Conservation (phyloP, 2,329 filamentous ascomycete species). For the Trichothecium sympodiale region DNA sequence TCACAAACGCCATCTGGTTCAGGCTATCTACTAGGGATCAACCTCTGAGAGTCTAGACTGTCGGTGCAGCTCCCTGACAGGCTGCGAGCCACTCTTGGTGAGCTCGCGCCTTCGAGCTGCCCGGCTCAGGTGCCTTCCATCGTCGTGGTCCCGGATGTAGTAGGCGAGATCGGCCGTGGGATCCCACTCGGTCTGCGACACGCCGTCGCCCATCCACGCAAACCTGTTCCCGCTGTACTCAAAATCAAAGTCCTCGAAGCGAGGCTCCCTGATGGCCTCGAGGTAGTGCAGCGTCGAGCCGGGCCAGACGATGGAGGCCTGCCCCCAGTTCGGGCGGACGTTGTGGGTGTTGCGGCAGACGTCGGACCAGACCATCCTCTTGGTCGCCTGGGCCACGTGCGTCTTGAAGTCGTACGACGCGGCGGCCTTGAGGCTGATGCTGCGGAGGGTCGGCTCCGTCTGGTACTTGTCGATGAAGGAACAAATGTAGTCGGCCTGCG, state of each 20-base stretch:
- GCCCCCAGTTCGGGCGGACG: neutral
- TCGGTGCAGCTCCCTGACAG: conserved; percentile 1
- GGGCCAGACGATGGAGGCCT: conserved; percentile 7
- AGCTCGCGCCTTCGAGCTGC: conserved; percentile 6
- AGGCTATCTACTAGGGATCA: too few relatives aligned
- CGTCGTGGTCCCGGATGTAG: conserved; percentile 24
- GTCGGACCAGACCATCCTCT: conserved; percentile 10
- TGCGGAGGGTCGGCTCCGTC: neutral
- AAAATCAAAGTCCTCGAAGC: conserved; percentile 35
- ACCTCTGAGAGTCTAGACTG: neutral
- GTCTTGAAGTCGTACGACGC: conserved; percentile 1
- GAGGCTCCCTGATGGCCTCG: conserved; percentile 30
- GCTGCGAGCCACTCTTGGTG: conserved; percentile 3
- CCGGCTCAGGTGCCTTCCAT: conserved; percentile 15
- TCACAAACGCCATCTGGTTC: too few relatives aligned
- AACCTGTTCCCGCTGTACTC: conserved; percentile 25
- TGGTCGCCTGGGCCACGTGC: neutral
- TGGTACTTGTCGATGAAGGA: conserved; percentile 4
- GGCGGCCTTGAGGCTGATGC: neutral
- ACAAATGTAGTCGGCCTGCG: conserved; percentile 3
- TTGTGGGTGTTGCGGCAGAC: conserved; percentile 3
- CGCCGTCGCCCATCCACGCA: conserved; percentile 29
- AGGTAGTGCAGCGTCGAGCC: conserved; percentile 35
- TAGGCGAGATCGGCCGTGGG: conserved; percentile 25
- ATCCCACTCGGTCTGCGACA: conserved; percentile 28